Base-by-base conservation (phyloP, 164 flowering plant genomes). In the Stephania yunnanensis region DNA sequence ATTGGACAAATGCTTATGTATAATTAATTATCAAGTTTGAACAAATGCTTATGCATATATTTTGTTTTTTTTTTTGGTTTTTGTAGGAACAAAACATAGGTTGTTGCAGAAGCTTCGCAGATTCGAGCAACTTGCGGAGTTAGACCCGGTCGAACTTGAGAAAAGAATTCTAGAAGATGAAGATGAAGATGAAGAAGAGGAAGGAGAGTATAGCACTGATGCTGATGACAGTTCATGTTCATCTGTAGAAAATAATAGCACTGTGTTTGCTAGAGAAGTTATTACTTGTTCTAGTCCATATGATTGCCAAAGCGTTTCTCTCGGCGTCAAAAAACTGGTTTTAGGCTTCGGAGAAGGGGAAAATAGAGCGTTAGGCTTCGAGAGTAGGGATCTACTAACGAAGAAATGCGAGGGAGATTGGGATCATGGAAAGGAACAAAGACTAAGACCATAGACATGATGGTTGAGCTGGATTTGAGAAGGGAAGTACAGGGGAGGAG, bases 141-240 rank as follows among this genome's bases (percentile, higher is more conserved):
- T 92, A 68, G 93, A 91, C 76, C 94, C 97, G 7, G 42, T 91
- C 68, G 97, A 92, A 72, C 92, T 94, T 7, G 97, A 94, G 83
- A 86, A 84, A 71, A 84, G 86, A 79, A 74, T 89, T 75, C 64
- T 74, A 8, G 92, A 94, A 74, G 85, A 81, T 55, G 85, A 82
- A 36, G 80, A 74, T 13, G 81, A 75, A 19, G 77, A 48, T 11
- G 83, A 84, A 3, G 81, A 92, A 74, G 85, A 81, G 64, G 85
- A 81, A 36, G 81, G 70, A 25, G 79, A 75, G 13, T 8, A 15
- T 36, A 36, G 72, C 6, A 46, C 50, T 68, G 75, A 77, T 4
- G 78, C 42, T 7, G 73, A 76, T 5, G 74, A 75, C 3, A 82
- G 75, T n/a, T 63, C 67, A 30, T 61, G 45, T 20, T 61, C 66